Percentiles rank a stretch among this genome's conserved stretches.
Conservation (phyloP, 129 eudicot species). For the Artemisia argyi region DNA sequence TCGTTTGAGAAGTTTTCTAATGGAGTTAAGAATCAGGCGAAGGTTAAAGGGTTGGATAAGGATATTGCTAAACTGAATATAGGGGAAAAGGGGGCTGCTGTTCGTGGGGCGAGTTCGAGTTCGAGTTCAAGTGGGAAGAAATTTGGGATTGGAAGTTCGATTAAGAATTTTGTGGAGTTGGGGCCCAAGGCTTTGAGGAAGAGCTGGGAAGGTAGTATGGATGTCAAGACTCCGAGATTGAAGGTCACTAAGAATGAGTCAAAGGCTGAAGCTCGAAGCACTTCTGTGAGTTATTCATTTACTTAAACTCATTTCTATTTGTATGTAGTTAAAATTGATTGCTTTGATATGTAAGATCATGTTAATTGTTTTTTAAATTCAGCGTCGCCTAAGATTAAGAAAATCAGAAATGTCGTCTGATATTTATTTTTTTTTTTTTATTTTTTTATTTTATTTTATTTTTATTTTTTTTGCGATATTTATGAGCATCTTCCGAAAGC, state of each 20-base stretch:
- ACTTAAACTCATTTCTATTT: background rate
- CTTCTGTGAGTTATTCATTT: conserved; percentile 59
- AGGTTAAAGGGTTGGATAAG: conserved; percentile 77
- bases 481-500: background rate
- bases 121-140: conserved; percentile 53
- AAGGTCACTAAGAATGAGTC: conserved; percentile 51
- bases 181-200: conserved; percentile 90
- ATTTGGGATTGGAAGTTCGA: conserved; percentile 42
- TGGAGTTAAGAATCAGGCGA: conserved; percentile 74
- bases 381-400: background rate
- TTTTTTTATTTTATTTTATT: no score
- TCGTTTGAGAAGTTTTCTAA: conserved; percentile 84
- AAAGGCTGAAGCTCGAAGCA: conserved; percentile 59
- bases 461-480: no score
- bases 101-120: conserved; percentile 53
- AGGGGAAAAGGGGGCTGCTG: conserved; percentile 52
- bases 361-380: background rate
- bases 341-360: background rate
- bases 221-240: conserved; percentile 64
- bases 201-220: conserved; percentile 98
- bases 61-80: conserved; percentile 42
- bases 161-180: conserved; percentile 74
- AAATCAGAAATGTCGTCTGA: background rate
- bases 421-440: no score
- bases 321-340: conserved; percentile 1